Percentiles rank a stretch among this genome's conserved stretches.
phyloP scores from a whole-genome alignment of 2,329 filamentous ascomycete species.

The Arthrobotrys iridis region DNA sequence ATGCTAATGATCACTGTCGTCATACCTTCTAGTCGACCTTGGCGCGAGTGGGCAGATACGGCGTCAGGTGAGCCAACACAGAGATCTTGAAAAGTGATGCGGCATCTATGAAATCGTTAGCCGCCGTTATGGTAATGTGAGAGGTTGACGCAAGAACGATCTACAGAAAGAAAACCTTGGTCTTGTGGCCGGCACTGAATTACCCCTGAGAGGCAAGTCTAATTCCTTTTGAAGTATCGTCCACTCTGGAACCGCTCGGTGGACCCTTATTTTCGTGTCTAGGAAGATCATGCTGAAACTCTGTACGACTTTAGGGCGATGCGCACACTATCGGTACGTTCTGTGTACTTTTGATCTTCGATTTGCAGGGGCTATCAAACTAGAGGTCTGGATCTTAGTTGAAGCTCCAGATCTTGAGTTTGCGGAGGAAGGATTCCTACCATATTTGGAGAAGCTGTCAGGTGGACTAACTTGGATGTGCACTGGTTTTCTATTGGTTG shows the following conservation, averaged over 20 bases:
- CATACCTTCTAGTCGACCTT: constrained; percentile 47
- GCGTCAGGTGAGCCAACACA: constrained; percentile 52
- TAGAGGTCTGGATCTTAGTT: constrained; percentile 44
- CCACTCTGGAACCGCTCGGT: constrained; percentile 27
- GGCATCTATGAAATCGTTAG: constrained; percentile 24
- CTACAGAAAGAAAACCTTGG: constrained; percentile 51
- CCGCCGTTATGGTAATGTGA: constrained; percentile 2
- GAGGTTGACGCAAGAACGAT: constrained; percentile 40
- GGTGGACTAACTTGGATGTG: constrained; percentile 42
- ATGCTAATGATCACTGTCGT: constrained; percentile 53
- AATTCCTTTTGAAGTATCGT: constrained; percentile 21
- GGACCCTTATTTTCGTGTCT: constrained; percentile 8
- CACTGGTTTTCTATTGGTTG: constrained; percentile 40
- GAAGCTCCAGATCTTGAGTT: constrained; percentile 47
- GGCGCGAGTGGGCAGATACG: constrained; percentile 37
- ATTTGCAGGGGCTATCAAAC: neutral
- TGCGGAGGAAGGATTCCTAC: neutral
- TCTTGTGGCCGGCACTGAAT: constrained; percentile 55
- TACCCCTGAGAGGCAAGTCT: constrained; percentile 54
- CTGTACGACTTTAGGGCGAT: constrained; percentile 51
- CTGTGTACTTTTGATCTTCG: constrained; percentile 16
- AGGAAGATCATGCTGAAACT: constrained; percentile 27
- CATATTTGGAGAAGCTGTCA: constrained; percentile 36
- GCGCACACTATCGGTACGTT: constrained; percentile 53
- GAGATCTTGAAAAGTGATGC: constrained; percentile 31